phyloP scores from a whole-genome alignment of 331 rosid species.

The Quercus tomentella region DNA sequence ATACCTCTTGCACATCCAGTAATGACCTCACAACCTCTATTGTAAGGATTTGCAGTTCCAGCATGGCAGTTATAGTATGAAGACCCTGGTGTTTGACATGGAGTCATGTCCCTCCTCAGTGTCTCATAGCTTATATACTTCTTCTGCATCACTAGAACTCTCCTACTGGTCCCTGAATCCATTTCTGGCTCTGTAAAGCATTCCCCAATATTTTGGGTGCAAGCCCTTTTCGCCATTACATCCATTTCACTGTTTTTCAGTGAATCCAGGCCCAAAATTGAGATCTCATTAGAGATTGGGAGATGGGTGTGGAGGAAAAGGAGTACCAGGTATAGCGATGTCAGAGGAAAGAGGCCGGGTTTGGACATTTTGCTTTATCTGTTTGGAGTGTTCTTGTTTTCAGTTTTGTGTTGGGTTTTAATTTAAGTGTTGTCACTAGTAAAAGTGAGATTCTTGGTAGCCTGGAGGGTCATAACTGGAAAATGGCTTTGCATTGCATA shows the following conservation, averaged over 20 bases:
- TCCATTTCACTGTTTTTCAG: slow-evolving; percentile 34
- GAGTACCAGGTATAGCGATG: slow-evolving; percentile 25
- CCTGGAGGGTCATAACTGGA: slow-evolving; percentile 43
- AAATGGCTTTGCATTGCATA: not conserved
- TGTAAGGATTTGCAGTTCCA: slow-evolving; percentile 63
- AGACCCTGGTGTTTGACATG: slow-evolving; percentile 78
- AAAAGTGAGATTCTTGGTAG: slow-evolving; percentile 32
- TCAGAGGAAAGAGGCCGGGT: slow-evolving; percentile 31
- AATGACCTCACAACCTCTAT: slow-evolving; percentile 82
- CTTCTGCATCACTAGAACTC: slow-evolving; percentile 66
- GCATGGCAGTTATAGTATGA: slow-evolving; percentile 84
- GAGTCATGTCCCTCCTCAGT: slow-evolving; percentile 79
- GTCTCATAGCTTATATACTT: slow-evolving; percentile 88
- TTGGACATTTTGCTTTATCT: slow-evolving; percentile 36
- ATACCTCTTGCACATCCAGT: slow-evolving; percentile 84
- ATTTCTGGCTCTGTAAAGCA: slow-evolving; percentile 49
- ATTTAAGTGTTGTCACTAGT: not conserved
- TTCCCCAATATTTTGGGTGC: slow-evolving; percentile 51
- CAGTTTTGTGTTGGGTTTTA: not conserved
- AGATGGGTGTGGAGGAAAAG: slow-evolving; percentile 33
- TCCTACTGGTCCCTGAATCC: slow-evolving; percentile 72
- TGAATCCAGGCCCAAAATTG: slow-evolving; percentile 46
- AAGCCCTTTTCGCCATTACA: slow-evolving; percentile 44
- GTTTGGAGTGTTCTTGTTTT: slow-evolving; percentile 15
- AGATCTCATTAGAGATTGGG: slow-evolving; percentile 31